Evolutionary conservation across 2,329 filamentous ascomycete species (phyloP).

Genomic region (Coniella vitis): DNA sequence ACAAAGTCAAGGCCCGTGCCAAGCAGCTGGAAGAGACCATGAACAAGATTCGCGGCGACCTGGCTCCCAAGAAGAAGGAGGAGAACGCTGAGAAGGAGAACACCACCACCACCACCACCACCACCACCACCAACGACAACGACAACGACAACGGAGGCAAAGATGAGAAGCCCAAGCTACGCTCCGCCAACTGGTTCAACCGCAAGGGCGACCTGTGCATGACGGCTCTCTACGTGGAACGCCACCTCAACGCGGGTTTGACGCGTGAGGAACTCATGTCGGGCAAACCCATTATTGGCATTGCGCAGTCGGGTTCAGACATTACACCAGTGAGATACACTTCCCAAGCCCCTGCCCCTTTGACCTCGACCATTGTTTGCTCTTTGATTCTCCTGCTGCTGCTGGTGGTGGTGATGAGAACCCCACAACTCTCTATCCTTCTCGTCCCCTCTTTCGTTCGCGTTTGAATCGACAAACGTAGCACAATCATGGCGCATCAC

Average conservation of each 20-base stretch:
- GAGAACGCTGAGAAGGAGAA: too few relatives aligned
- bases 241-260: slow-evolving; percentile 43
- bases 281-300: slow-evolving; percentile 44
- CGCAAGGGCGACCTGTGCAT: slow-evolving; percentile 27
- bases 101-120: too few relatives aligned
- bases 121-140: too few relatives aligned
- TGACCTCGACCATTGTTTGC: neutral
- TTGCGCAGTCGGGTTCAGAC: slow-evolving; percentile 45
- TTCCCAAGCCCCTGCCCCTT: neutral
- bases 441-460: neutral
- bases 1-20: slow-evolving; percentile 18
- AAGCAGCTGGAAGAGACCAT: slow-evolving; percentile 21
- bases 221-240: slow-evolving; percentile 38
- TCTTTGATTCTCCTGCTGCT: too few relatives aligned
- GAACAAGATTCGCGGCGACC: slow-evolving; percentile 3
- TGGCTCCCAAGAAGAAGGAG: neutral
- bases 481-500: too few relatives aligned
- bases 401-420: too few relatives aligned
- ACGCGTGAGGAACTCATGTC: slow-evolving; percentile 42
- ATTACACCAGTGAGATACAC: slow-evolving; percentile 28
- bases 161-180: slow-evolving; percentile 22
- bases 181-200: slow-evolving; percentile 39
- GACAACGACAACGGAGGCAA: too few relatives aligned
- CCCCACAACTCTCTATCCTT: neutral
- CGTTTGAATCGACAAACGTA: neutral